phyloP scores from a whole-genome alignment of 1,284 basidiomycete genomes.

The Sanghuangporus baumii region DNA sequence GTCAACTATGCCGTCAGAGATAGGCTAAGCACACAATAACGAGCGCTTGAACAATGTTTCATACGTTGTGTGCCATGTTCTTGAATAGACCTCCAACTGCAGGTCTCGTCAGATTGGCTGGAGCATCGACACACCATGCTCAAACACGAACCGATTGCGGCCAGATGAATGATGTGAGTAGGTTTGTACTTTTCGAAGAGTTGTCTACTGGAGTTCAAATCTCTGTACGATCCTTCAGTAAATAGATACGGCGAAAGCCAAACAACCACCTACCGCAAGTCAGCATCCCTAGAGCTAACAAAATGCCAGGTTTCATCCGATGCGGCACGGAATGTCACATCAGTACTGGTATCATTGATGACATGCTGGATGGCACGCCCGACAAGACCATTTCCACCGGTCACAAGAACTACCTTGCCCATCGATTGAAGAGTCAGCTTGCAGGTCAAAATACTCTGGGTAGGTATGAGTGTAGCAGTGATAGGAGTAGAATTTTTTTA shows the following conservation, averaged over 20 bases:
- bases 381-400: slow-evolving; percentile 82
- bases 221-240: background rate
- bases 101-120: background rate
- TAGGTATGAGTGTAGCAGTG: background rate
- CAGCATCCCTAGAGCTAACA: slow-evolving; percentile 67
- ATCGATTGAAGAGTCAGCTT: slow-evolving; percentile 1
- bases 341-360: slow-evolving; percentile 69
- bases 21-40: background rate
- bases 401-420: slow-evolving; percentile 60
- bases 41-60: background rate
- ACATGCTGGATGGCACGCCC: slow-evolving; percentile 76
- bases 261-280: slow-evolving; percentile 51
- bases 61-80: slow-evolving; percentile 85
- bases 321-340: slow-evolving; percentile 47
- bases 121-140: background rate
- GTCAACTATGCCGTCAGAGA: slow-evolving; percentile 46
- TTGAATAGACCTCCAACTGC: slow-evolving; percentile 85
- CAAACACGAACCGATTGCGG: slow-evolving; percentile 62
- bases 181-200: slow-evolving; percentile 86
- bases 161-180: slow-evolving; percentile 88
- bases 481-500: background rate
- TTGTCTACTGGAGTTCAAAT: slow-evolving; percentile 32
- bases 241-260: background rate
- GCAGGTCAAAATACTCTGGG: background rate
- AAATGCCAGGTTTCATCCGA: slow-evolving; percentile 84